Conservation (phyloP, 768 basidiomycete genomes). For the Amanita pseudoporphyria region DNA sequence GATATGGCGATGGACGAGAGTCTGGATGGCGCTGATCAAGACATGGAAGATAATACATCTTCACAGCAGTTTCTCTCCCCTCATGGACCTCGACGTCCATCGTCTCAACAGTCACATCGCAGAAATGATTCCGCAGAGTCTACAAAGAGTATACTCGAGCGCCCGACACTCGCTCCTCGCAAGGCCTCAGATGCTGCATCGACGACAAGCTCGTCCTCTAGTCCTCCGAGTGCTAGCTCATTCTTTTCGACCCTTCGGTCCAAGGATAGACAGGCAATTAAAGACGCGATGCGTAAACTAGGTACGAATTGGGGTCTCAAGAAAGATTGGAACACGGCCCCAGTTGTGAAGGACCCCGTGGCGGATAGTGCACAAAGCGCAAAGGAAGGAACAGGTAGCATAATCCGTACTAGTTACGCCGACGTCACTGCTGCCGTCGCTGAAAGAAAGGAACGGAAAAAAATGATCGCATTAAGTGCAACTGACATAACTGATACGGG, state of each 20-base stretch:
- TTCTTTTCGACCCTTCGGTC: conserved; percentile 78
- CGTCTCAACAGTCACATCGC: conserved; percentile 35
- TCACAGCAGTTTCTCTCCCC: conserved; percentile 12
- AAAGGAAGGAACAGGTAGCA: conserved; percentile 23
- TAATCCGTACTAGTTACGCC: conserved; percentile 51
- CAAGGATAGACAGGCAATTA: conserved; percentile 81
- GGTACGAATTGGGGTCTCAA: conserved; percentile 71
- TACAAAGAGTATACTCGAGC: not conserved
- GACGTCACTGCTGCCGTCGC: conserved; percentile 72
- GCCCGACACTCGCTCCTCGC: conserved; percentile 21
- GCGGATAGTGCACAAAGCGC: conserved; percentile 15
- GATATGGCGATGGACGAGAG: not conserved
- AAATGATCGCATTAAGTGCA: conserved; percentile 6
- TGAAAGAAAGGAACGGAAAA: conserved; percentile 46
- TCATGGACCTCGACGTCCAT: conserved; percentile 25
- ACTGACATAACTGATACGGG: conserved; percentile 9
- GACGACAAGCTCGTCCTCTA: conserved; percentile 25
- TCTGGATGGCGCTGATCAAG: conserved; percentile 3
- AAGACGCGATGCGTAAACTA: conserved; percentile 90
- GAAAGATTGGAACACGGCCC: conserved; percentile 33
- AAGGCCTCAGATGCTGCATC: conserved; percentile 22
- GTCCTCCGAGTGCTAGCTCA: conserved; percentile 24
- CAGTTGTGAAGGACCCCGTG: conserved; percentile 9
- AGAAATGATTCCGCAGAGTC: not conserved
- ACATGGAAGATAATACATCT: not conserved